A percentile compares a stretch with the other conserved stretches of the same genome.
These are phyloP conservation scores for Datura wrightii DNA, from an alignment of 257 asterid genomes.

Conservation along the genomic window DNA sequence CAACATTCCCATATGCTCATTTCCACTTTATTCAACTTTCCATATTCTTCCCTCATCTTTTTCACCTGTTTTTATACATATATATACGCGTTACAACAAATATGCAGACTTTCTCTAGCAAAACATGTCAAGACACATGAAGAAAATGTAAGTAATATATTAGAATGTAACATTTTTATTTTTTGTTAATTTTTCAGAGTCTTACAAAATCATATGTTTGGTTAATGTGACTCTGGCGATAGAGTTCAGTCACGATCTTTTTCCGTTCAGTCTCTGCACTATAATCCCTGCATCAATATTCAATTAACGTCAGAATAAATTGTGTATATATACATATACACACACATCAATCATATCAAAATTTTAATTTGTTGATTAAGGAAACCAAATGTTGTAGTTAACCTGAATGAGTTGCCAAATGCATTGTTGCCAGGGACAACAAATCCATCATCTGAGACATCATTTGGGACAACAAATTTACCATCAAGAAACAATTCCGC, in stretches of 20 bases:
- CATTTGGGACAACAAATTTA: constrained; percentile 20
- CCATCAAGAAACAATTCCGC: constrained; percentile 25
- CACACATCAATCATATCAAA: neutral
- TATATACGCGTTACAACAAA: neutral
- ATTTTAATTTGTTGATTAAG: neutral
- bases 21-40: constrained; percentile 42
- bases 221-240: constrained; percentile 42
- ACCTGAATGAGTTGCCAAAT: constrained; percentile 53
- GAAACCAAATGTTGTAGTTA: neutral
- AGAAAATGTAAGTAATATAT: too few species aligned
- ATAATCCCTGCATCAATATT: constrained; percentile 41
- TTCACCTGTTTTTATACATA: constrained; percentile 38
- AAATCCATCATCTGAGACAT: constrained; percentile 29
- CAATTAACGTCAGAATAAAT: neutral
- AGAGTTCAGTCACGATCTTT: constrained; percentile 35
- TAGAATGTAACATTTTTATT: too few species aligned
- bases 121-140: neutral
- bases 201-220: constrained; percentile 47
- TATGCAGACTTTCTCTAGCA: neutral
- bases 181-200: neutral
- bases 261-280: constrained; percentile 36
- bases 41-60: constrained; percentile 43
- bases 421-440: constrained; percentile 45
- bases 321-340: neutral
- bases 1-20: constrained; percentile 68